Base-by-base conservation (phyloP, 805 yeast species). In the Pichia californica region DNA sequence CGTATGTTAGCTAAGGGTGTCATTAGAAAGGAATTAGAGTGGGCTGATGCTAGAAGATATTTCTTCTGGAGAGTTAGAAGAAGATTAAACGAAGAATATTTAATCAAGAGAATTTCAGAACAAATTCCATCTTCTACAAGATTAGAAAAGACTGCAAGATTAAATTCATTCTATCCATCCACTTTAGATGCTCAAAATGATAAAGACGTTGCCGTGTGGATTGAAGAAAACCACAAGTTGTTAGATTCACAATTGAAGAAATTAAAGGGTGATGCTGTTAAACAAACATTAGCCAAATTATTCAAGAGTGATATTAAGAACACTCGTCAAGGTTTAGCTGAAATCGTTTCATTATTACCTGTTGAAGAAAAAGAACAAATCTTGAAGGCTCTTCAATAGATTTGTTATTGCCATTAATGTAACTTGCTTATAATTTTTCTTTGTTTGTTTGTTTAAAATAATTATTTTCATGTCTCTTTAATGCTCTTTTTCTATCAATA, bases 11-110 rank as follows among this genome's bases (percentile, higher is more conserved):
- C 95, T 44, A 94, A 93, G 76, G 95, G 91, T 46, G 84, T 83
- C 46, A 88, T 93, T 57, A 76, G 83, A 55, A 83, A 84, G 62
- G 93, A 88, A 56, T 68, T 93, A 42, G 80, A 83, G 57, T 89
- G 96, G 96, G 64, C 66, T 36, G 74, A 88, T 40, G 77, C 97
- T 26, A 87, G 99, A 74, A 81, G 98, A 59, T 86, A 76, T 80
- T 93, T 93, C 81, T 93, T 87, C 93, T 93, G 99, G 99, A 82
- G 99, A 68, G 77, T 88, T 49, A 86, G 97, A 71, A 83, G 99
- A 69, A 87, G 96, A 66, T 72, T 93, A 66, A 82, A 85, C 62
- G 99, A 93, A 68, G 95, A 87, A 65, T 87, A 88, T 66, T 71
- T 91, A 62, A 70, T 88, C 63, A 80, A 76, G 64, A 76, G 84